Conservation (phyloP, 192 early-diverging fungal genomes). For the Coemansia sp. region DNA sequence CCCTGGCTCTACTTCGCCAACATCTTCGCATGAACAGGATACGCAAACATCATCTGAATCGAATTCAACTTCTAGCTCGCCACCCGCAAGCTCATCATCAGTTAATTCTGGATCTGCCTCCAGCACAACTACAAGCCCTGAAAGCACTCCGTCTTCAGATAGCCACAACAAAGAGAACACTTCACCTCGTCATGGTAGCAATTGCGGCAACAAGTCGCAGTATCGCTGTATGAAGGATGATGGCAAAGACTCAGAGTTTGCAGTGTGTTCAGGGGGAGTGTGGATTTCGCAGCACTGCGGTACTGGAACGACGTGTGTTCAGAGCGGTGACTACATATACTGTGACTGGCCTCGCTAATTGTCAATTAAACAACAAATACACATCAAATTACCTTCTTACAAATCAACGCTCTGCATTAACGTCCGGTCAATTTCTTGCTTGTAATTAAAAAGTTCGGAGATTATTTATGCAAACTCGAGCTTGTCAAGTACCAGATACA, state of each 20-base stretch:
- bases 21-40: not conserved
- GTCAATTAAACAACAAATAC: not conserved
- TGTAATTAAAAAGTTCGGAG: not conserved
- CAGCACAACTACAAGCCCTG: not conserved
- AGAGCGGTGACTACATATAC: slow-evolving; percentile 34
- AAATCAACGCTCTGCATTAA: no score
- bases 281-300: slow-evolving; percentile 45
- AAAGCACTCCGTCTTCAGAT: not conserved
- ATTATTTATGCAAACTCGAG: not conserved
- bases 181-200: slow-evolving; percentile 14
- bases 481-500: not conserved
- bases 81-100: not conserved
- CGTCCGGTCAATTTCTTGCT: not conserved
- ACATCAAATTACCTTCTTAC: no score
- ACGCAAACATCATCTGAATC: not conserved
- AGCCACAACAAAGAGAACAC: not conserved
- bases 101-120: no score
- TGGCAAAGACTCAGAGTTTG: slow-evolving; percentile 25
- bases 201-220: slow-evolving; percentile 12
- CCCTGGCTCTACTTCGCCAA: not conserved
- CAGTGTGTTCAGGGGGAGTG: slow-evolving; percentile 24
- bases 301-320: slow-evolving; percentile 37
- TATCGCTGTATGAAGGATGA: slow-evolving; percentile 32
- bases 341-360: slow-evolving; percentile 42
- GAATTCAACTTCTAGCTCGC: not conserved